phyloP scores from a whole-genome alignment of 139 green algal species.

The Chlorella sp. region DNA sequence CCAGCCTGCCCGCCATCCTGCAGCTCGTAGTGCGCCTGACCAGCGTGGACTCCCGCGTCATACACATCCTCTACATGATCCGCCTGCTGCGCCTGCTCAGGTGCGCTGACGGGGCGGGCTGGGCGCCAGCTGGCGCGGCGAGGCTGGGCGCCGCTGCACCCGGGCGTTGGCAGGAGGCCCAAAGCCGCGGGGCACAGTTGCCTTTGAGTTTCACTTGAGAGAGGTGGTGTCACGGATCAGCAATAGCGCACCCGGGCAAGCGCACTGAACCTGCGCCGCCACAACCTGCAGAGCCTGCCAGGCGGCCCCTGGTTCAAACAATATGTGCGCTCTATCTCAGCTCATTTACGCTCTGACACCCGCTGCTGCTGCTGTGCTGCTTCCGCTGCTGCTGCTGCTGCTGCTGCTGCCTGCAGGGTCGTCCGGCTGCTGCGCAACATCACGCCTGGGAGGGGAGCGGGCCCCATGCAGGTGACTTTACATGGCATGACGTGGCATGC shows the following conservation, averaged over 20 bases:
- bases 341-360: too few species aligned
- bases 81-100: constrained; percentile 39
- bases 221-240: too few species aligned
- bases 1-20: constrained; percentile 12
- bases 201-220: too few species aligned
- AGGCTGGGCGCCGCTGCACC: background rate
- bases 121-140: background rate
- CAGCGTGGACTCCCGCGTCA: background rate
- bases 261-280: too few species aligned
- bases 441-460: background rate
- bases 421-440: background rate
- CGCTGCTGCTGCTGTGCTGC: too few species aligned
- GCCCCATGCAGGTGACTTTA: background rate
- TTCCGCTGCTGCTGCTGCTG: background rate
- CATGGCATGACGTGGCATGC: background rate
- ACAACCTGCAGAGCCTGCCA: too few species aligned
- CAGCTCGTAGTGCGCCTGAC: background rate
- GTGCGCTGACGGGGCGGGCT: background rate
- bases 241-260: too few species aligned
- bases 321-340: too few species aligned
- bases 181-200: too few species aligned
- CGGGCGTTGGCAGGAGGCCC: too few species aligned
- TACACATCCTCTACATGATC: constrained; percentile 16
- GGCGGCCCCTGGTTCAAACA: too few species aligned
- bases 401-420: background rate